Percentiles rank a stretch among this genome's conserved stretches.
Conservation (phyloP, 192 early-diverging fungal species). For the Mortierella claussenii region DNA sequence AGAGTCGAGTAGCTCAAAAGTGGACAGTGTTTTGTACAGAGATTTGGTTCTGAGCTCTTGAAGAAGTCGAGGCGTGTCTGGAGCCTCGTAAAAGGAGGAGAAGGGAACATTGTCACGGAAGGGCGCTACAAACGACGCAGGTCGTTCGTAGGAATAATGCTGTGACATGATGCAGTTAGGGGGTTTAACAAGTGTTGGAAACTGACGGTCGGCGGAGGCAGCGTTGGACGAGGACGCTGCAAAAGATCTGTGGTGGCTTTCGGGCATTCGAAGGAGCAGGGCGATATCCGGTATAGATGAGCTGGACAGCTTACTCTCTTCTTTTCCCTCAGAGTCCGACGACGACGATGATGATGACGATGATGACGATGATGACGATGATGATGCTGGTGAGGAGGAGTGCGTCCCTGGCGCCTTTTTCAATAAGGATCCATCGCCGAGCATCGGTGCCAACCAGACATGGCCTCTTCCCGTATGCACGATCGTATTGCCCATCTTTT, state of each 20-base stretch:
- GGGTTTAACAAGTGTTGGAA: slow-evolving; percentile 12
- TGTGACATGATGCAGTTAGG: neutral
- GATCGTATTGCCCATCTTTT: slow-evolving; percentile 57
- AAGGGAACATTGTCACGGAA: slow-evolving; percentile 37
- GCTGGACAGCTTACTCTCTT: too few relatives aligned
- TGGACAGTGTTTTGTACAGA: slow-evolving; percentile 22
- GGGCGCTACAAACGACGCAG: slow-evolving; percentile 19
- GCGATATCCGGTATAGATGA: too few relatives aligned
- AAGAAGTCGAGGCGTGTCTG: slow-evolving; percentile 6
- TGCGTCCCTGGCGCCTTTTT: too few relatives aligned
- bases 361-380: too few relatives aligned
- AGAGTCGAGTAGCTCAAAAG: slow-evolving; percentile 36
- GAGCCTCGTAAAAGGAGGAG: slow-evolving; percentile 37
- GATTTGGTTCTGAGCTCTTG: slow-evolving; percentile 23
- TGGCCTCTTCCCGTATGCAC: slow-evolving; percentile 68
- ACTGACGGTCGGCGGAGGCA: too few relatives aligned
- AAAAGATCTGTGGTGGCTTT: too few relatives aligned
- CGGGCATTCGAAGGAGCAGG: too few relatives aligned
- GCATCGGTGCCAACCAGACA: slow-evolving; percentile 57
- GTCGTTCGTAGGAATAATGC: slow-evolving; percentile 13
- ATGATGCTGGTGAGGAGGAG: too few relatives aligned
- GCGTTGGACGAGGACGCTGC: too few relatives aligned
- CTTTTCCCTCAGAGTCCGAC: too few relatives aligned
- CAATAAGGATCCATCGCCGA: too few relatives aligned
- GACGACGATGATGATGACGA: too few relatives aligned